phyloP scores from a whole-genome alignment of 208 protist genomes.

The Trypanosoma mega region DNA sequence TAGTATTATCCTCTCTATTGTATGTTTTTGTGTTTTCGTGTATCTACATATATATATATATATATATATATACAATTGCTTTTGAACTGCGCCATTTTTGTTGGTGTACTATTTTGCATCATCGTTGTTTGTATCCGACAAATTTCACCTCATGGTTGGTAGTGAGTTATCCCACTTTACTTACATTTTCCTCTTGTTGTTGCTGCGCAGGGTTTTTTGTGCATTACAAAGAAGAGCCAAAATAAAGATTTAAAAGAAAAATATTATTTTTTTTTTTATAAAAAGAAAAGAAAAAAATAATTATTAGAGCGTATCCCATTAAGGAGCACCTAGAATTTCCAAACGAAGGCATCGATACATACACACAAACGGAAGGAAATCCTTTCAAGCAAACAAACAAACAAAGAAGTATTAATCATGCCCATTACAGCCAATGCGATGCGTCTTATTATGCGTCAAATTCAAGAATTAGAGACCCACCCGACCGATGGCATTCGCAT shows the following conservation, averaged over 20 bases:
- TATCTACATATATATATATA: slow-evolving; percentile 29
- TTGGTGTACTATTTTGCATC: not conserved
- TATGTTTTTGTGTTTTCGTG: slow-evolving; percentile 20
- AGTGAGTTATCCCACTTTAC: no score
- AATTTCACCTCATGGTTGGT: no score
- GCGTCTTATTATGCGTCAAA: slow-evolving; percentile 81
- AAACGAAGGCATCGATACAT: no score
- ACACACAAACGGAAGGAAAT: no score
- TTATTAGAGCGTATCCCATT: no score
- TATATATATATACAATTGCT: slow-evolving; percentile 6
- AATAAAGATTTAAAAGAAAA: no score
- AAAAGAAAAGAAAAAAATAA: no score
- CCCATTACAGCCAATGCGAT: slow-evolving; percentile 76
- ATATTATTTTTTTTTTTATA: no score
- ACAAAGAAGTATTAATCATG: slow-evolving; percentile 37
- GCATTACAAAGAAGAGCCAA: no score
- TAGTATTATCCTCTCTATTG: slow-evolving; percentile 1
- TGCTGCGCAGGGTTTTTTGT: no score
- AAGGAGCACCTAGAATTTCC: no score
- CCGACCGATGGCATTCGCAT: slow-evolving; percentile 92
- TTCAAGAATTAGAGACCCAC: slow-evolving; percentile 67
- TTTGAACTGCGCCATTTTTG: slow-evolving; percentile 16
- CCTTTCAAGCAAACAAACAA: not conserved
- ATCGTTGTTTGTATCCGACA: not conserved
- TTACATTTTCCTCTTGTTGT: no score